phyloP scores from a whole-genome alignment of 352 stramenopile genomes.

The Phytopythium ostracodes region DNA sequence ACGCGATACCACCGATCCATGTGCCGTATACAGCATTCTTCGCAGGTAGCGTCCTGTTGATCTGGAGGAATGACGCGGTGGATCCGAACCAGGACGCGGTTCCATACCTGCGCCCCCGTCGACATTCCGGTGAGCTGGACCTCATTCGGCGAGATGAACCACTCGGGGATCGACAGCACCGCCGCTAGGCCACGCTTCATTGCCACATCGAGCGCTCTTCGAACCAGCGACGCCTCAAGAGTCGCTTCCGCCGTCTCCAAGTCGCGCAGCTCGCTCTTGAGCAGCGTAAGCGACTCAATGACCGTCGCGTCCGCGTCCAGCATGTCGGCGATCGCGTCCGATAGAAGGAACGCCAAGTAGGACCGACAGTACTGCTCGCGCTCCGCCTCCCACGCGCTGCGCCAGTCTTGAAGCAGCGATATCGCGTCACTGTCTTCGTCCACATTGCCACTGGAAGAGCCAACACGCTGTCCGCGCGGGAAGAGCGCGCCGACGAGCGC shows the following conservation, averaged over 20 bases:
- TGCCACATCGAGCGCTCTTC: conserved; percentile 6
- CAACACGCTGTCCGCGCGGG: not conserved
- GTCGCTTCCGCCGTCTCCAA: conserved; percentile 1
- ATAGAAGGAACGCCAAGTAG: not conserved
- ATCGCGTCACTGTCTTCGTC: not conserved
- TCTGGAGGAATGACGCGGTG: not conserved
- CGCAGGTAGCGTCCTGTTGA: not conserved
- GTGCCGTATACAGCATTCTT: conserved; percentile 1
- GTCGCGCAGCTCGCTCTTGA: conserved; percentile 16
- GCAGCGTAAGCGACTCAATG: conserved; percentile 13
- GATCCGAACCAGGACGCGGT: conserved; percentile 16
- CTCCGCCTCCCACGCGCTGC: conserved; percentile 15
- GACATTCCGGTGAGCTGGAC: conserved; percentile 4
- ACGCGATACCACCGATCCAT: conserved; percentile 15
- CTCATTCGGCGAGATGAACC: conserved; percentile 27
- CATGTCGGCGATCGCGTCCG: not conserved
- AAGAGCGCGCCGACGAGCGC: conserved; percentile 5
- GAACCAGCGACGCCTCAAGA: conserved; percentile 10
- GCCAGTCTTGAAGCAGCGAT: not conserved
- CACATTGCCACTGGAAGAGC: not conserved
- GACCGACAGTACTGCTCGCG: conserved; percentile 11
- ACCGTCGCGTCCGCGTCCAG: conserved; percentile 1
- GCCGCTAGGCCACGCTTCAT: not conserved
- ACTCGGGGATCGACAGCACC: conserved; percentile 11
- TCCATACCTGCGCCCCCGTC: conserved; percentile 13